Conservation (phyloP, 2,329 filamentous ascomycete species). For the Colletotrichum liaoningense region DNA sequence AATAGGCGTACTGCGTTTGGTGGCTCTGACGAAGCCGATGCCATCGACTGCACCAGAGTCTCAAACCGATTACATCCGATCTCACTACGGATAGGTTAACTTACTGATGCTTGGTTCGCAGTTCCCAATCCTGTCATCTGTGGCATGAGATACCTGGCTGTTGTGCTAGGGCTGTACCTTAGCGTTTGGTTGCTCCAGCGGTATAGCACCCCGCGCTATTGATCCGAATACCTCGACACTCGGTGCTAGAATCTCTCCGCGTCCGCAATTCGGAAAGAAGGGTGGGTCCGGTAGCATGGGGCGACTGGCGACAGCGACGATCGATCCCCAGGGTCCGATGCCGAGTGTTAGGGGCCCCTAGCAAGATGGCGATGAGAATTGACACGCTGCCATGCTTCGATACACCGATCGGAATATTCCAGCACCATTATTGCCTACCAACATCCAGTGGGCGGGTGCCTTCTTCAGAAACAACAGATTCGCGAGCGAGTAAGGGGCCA, state of each 20-base stretch:
- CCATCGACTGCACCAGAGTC: no score
- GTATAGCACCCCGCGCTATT: neutral
- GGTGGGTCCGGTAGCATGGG: neutral
- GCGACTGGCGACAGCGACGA: neutral
- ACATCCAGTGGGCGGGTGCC: no score
- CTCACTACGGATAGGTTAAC: no score
- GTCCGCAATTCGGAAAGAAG: slow-evolving; percentile 21
- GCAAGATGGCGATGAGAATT: neutral
- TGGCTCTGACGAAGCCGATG: no score
- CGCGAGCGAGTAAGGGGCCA: no score
- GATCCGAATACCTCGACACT: slow-evolving; percentile 12
- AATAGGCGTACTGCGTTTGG: no score
- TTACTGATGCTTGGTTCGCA: no score
- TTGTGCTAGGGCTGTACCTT: no score
- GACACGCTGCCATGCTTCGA: neutral
- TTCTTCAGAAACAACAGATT: no score
- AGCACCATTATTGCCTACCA: neutral
- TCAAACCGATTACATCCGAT: no score
- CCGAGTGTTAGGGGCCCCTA: neutral
- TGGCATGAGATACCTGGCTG: no score
- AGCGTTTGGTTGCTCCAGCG: neutral
- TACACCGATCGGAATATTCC: slow-evolving; percentile 7
- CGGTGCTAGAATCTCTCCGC: slow-evolving; percentile 33
- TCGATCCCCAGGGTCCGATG: slow-evolving; percentile 28
- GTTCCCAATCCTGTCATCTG: no score